Percentiles rank a stretch among this genome's conserved stretches.
Evolutionary conservation across 78 protist species (phyloP).

Genomic region (Chrysochromulina tobinii): DNA sequence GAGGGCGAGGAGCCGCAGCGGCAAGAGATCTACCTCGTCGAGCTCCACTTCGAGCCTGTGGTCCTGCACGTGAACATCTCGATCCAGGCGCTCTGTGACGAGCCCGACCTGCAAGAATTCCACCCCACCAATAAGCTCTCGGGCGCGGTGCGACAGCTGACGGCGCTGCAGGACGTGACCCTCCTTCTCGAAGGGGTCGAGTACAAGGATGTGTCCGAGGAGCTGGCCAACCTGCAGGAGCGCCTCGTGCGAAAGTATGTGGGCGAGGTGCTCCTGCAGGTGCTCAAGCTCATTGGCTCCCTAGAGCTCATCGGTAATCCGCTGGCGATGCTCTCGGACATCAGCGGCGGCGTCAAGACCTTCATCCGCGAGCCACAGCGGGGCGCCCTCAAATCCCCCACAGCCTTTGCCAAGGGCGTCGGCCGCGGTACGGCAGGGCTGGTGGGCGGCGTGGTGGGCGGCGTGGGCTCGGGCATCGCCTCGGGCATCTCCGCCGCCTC

Average conservation of each 20-base stretch:
- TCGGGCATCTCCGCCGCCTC: too few species aligned
- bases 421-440: too few species aligned
- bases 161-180: background rate
- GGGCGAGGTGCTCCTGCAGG: background rate
- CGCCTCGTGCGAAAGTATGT: background rate
- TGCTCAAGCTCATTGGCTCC: background rate
- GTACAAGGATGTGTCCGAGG: background rate
- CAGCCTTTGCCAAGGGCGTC: too few species aligned
- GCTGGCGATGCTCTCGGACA: background rate
- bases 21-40: background rate
- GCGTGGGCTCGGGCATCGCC: too few species aligned
- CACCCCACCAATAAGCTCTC: background rate
- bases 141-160: background rate
- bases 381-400: background rate
- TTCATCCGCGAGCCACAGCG: background rate
- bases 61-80: background rate
- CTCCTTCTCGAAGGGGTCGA: background rate
- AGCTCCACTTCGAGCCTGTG: background rate
- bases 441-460: too few species aligned
- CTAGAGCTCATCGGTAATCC: background rate
- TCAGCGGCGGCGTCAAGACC: background rate
- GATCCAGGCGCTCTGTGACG: slow-evolving; percentile 16
- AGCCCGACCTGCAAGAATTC: background rate
- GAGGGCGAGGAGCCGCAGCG: too few species aligned
- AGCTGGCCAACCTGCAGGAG: background rate